These are phyloP conservation scores for Metschnikowia dekortorum DNA, from an alignment of 805 yeast genomes.

Conservation along the genomic window DNA sequence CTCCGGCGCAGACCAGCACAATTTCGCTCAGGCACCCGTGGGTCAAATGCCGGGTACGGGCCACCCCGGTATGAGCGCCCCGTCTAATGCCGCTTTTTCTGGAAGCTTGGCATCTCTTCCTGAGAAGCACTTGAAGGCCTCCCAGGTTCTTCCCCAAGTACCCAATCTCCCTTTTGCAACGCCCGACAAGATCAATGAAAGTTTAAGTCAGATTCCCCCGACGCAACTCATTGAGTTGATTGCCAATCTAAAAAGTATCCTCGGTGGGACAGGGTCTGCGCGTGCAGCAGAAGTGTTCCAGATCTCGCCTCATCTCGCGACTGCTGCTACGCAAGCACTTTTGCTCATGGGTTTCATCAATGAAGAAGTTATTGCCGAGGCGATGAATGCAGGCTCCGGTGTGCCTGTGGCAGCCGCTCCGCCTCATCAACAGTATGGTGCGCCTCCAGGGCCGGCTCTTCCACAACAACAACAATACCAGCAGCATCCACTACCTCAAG, in stretches of 20 bases:
- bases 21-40: background rate
- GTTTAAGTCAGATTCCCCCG: constrained; percentile 64
- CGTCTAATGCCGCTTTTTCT: background rate
- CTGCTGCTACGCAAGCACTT: constrained; percentile 69
- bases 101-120: constrained; percentile 6
- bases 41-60: background rate
- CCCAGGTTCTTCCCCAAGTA: constrained; percentile 51
- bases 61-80: background rate
- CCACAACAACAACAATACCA: background rate
- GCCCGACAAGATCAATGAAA: constrained; percentile 57
- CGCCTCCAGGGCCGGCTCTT: constrained; percentile 1
- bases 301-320: constrained; percentile 53
- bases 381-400: constrained; percentile 32
- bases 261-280: constrained; percentile 46
- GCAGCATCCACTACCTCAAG: background rate
- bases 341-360: constrained; percentile 75
- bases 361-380: constrained; percentile 59
- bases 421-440: constrained; percentile 7
- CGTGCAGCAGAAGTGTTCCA: constrained; percentile 52
- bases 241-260: constrained; percentile 57
- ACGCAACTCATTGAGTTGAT: constrained; percentile 64
- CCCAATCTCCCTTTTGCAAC: constrained; percentile 41
- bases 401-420: constrained; percentile 18
- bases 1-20: background rate
- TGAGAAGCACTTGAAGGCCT: constrained; percentile 43